Conservation (phyloP, 2,329 filamentous ascomycete species). For the Paramyrothecium roridum region DNA sequence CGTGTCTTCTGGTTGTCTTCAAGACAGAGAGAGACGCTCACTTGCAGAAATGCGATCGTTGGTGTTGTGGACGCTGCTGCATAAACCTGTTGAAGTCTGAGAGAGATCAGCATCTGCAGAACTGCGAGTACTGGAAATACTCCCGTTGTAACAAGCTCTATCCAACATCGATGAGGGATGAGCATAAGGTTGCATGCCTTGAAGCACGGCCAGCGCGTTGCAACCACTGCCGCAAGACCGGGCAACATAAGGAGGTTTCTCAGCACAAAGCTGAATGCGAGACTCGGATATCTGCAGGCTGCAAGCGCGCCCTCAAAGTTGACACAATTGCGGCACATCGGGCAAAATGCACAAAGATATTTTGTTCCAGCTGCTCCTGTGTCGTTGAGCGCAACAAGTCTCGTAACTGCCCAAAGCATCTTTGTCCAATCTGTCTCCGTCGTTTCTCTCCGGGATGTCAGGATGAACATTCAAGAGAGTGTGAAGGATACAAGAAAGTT, state of each 20-base stretch:
- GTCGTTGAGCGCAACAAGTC: conserved; percentile 1
- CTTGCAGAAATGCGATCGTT: conserved; percentile 5
- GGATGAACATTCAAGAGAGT: conserved; percentile 2
- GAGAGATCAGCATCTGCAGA: conserved; percentile 6
- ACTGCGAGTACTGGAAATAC: conserved; percentile 6
- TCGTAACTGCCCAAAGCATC: conserved; percentile 3
- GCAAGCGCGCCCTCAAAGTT: not conserved
- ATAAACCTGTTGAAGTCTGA: conserved; percentile 5
- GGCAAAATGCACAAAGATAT: conserved; percentile 3
- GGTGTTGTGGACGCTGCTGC: conserved; percentile 2
- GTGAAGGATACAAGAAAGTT: not conserved
- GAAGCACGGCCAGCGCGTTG: conserved; percentile 5
- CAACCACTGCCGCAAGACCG: conserved; percentile 2
- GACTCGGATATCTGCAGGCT: conserved; percentile 1
- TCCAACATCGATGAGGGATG: not conserved
- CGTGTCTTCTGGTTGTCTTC: not conserved
- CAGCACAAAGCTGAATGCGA: conserved; percentile 6
- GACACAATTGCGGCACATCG: conserved; percentile 5
- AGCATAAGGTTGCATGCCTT: conserved; percentile 4
- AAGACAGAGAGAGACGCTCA: conserved; percentile 5
- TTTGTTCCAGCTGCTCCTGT: conserved; percentile 2
- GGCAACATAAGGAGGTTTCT: conserved; percentile 2
- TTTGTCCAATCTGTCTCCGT: conserved; percentile 2
- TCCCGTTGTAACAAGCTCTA: conserved; percentile 3
- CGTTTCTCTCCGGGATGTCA: conserved; percentile 2